Base-by-base conservation (phyloP, 176 grass and related monocot species). In the Oryza longistaminata region DNA sequence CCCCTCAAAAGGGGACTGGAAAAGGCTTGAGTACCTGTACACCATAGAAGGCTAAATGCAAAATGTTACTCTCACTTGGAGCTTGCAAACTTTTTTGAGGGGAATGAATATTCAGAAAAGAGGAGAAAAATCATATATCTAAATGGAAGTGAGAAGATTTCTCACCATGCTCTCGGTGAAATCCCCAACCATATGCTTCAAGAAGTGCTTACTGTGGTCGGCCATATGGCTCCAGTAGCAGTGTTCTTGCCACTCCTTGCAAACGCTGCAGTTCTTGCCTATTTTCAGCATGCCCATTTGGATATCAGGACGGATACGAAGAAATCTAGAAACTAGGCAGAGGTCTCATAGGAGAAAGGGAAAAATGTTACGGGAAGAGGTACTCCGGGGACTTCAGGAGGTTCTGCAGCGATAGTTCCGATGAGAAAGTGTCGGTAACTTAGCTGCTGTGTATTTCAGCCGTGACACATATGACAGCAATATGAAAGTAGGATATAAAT, bases 211-310 rank as follows among this genome's bases (percentile, higher is more conserved):
- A 7, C 77, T 71, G 64, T 84, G 66, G 7, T 91, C 85, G 25
- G 76, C 71, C 81, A 88, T 76, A 46, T 91, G 89, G 72, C 60
- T 88, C 85, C 90, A 88, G 71, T 88, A 91, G 25, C 67, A 88
- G 61, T 91, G 90, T 15, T 91, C 77, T 65, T 88, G 74, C 76
- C 76, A 86, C 66, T 80, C 6, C 76, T 16, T 14, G 84, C 76
- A 86, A 4, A 11, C 16, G 27, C 42, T 22, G 76, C 84, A 80
- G 26, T 15, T 79, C 37, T 39, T 71, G 60, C 74, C 7, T 40
- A 26, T 42, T 45, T 53, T 76, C 12, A 53, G 24, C 43, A 35
- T 68, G 77, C 43, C 40, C 66, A 58, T 50, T 53, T 24, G 33
- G 65, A 53, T 19, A 53, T 19, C 80, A 8, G 68, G 24, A 24